Conservation (phyloP, 2,329 filamentous ascomycete genomes). For the Pseudocercospora ulei region DNA sequence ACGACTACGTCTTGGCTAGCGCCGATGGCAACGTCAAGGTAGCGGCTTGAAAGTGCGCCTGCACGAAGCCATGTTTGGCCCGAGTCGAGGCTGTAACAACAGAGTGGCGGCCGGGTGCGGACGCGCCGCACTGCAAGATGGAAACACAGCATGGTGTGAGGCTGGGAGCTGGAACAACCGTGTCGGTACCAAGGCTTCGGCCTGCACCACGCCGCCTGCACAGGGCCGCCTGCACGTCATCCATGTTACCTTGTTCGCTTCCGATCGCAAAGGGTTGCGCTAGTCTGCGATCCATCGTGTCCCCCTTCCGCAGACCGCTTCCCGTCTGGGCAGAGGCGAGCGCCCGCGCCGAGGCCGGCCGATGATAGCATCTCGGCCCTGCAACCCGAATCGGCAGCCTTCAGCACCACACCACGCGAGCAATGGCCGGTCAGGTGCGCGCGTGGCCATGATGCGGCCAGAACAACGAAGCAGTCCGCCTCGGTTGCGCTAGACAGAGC, state of each 20-base stretch:
- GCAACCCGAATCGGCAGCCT: neutral
- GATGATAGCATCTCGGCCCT: slow-evolving; percentile 2
- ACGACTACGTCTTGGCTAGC: slow-evolving; percentile 8
- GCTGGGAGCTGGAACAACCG: neutral
- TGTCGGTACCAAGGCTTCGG: slow-evolving; percentile 7
- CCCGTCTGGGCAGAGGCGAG: slow-evolving; percentile 11
- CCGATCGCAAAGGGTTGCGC: slow-evolving; percentile 13
- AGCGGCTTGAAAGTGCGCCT: too few species aligned
- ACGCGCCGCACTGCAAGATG: too few species aligned
- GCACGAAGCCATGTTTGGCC: slow-evolving; percentile 8
- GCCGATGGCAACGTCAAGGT: slow-evolving; percentile 15
- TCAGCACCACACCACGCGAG: neutral
- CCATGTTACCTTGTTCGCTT: slow-evolving; percentile 4
- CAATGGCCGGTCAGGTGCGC: neutral
- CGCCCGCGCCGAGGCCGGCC: too few species aligned
- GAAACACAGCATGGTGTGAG: slow-evolving; percentile 1
- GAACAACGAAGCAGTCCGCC: too few species aligned
- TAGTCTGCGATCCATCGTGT: slow-evolving; percentile 1
- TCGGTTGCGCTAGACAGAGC: too few species aligned
- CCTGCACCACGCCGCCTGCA: slow-evolving; percentile 7
- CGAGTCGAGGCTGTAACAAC: slow-evolving; percentile 2
- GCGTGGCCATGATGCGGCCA: slow-evolving; percentile 1
- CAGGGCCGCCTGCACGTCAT: slow-evolving; percentile 6
- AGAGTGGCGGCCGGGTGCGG: too few species aligned
- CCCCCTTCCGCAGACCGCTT: slow-evolving; percentile 10